Base-by-base conservation (phyloP, 2,329 filamentous ascomycete genomes). In the Colletotrichum euphorbiae region DNA sequence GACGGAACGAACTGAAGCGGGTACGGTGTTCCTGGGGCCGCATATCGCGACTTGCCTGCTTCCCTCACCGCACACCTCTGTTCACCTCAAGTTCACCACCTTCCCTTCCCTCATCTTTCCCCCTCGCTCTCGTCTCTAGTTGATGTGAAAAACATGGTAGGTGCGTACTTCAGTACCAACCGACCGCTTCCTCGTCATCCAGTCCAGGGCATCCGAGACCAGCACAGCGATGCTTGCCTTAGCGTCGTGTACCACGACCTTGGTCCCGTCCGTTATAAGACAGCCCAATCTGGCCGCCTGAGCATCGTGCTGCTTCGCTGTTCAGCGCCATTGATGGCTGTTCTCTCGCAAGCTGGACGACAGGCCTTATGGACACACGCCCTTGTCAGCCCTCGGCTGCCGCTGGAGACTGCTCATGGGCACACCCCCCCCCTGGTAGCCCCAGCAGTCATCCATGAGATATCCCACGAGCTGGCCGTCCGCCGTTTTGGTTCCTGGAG, bases 391-490 rank as follows among this genome's bases (percentile, higher is more conserved):
- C n/a, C n/a, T 21, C 21, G 21, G 21, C 21, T 21, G 21, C 21
- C 21, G 21, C 21, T 21, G 21, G 21, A 21, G 21, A 21, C 21
- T 21, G 21, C 21, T 21, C 21, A 21, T 21, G 21, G 21, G 21
- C 21, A 21, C 3, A 45, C 28, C 33, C 24, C 46, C 15, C 24
- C 46, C 55, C 24, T 33, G 15, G 33, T 8, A 17, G 31, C 28
- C 56, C 62, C 46, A 33, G 62, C 28, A 65, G 17, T 43, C 17
- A 65, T 65, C 55, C 55, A 38, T 58, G 61, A 51, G 21, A 43
- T 42, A 54, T 50, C 54, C 62, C 62, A 65, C 60, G 54, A 61
- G 46, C 62, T 36, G 56, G 56, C 62, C 56, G 17, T 17, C 62
- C 55, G 55, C 55, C 56, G 38, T 64, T 64, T 51, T 58, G 21